Conservation (phyloP, 1,284 basidiomycete genomes). For the Ceratobasidium sp. region DNA sequence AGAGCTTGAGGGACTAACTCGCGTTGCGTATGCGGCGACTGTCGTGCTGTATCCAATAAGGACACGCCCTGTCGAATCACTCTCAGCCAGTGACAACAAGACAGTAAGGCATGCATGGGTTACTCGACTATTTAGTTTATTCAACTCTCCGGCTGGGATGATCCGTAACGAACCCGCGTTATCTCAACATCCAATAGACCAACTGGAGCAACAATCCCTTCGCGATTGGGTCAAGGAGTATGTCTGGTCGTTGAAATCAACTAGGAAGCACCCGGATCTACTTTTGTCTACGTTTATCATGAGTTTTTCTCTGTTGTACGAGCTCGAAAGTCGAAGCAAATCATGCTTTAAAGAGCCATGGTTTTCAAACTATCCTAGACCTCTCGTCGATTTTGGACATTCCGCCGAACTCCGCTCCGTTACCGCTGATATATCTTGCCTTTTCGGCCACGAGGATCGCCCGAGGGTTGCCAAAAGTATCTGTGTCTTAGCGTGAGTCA, state of each 20-base stretch:
- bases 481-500: background rate
- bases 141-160: constrained; percentile 10
- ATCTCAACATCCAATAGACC: background rate
- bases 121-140: background rate
- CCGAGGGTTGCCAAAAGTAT: background rate
- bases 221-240: background rate
- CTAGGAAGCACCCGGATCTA: background rate
- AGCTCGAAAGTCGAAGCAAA: background rate
- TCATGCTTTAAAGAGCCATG: background rate
- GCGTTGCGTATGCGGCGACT: background rate
- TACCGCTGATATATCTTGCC: background rate
- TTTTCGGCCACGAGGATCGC: background rate
- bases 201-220: background rate
- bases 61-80: background rate
- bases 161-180: background rate
- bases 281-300: constrained; percentile 16
- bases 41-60: background rate
- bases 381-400: background rate
- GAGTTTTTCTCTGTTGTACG: background rate
- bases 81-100: background rate
- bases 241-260: background rate
- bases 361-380: background rate
- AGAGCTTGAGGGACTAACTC: background rate
- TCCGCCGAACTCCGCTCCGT: background rate
- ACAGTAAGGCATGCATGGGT: constrained; percentile 10